Percentiles rank a stretch among this genome's conserved stretches.
These are phyloP conservation scores for Camillea tinctor DNA, from an alignment of 2,329 filamentous ascomycete species.

Conservation along the genomic window DNA sequence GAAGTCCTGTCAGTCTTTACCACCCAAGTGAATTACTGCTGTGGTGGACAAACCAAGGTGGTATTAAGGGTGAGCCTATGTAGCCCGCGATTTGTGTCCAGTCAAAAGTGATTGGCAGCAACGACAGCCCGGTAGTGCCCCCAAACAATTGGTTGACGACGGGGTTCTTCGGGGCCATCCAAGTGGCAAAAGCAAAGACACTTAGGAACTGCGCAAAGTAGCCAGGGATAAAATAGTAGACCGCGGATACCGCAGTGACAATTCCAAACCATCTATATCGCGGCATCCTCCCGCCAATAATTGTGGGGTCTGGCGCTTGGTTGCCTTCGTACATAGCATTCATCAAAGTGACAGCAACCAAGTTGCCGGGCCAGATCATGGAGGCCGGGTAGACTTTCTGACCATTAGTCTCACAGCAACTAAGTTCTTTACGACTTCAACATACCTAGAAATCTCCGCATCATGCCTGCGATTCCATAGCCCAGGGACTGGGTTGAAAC, in stretches of 20 bases:
- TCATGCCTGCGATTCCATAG: constrained; percentile 67
- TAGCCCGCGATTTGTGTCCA: constrained; percentile 73
- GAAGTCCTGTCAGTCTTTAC: neutral
- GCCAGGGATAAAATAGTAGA: constrained; percentile 69
- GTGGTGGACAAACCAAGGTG: constrained; percentile 56
- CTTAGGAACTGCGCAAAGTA: constrained; percentile 68
- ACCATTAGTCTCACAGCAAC: constrained; percentile 7
- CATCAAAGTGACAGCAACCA: constrained; percentile 67
- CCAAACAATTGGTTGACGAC: constrained; percentile 74
- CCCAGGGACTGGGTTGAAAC: constrained; percentile 69
- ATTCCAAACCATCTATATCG: constrained; percentile 64
- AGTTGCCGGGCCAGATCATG: constrained; percentile 72
- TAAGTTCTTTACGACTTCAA: neutral
- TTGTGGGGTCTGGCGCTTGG: constrained; percentile 46
- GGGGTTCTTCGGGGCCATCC: constrained; percentile 67
- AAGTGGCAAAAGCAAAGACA: constrained; percentile 69
- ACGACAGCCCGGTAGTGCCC: constrained; percentile 62
- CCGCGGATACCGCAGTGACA: constrained; percentile 55
- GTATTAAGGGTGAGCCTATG: constrained; percentile 65
- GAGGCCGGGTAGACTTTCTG: constrained; percentile 60
- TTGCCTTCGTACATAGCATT: constrained; percentile 69
- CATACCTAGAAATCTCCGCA: constrained; percentile 61
- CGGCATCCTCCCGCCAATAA: constrained; percentile 64
- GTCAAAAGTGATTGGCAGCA: constrained; percentile 73
- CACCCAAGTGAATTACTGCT: neutral